Evolutionary conservation across 441 rosid species (phyloP).

Genomic region (Brassica balearica): DNA sequence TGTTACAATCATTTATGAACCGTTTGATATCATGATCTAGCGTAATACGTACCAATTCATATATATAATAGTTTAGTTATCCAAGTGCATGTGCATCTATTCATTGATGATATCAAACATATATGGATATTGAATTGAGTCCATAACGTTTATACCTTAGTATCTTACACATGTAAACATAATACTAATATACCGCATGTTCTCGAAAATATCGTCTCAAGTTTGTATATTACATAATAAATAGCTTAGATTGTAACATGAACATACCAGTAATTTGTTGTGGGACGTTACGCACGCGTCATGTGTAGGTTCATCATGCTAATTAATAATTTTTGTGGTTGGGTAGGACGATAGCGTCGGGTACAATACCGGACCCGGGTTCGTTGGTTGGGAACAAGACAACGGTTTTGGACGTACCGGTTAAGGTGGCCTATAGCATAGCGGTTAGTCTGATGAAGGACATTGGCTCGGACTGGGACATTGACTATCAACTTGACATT

Average conservation of each 20-base stretch:
- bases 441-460: conserved; percentile 71
- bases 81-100: too few relatives aligned
- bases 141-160: not conserved
- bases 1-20: not conserved
- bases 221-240: not conserved
- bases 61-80: not conserved
- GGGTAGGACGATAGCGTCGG: conserved; percentile 60
- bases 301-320: not conserved
- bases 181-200: not conserved
- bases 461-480: conserved; percentile 82
- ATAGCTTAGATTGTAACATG: not conserved
- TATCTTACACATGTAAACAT: not conserved
- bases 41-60: not conserved
- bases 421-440: conserved; percentile 75
- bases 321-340: conserved; percentile 5
- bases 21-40: not conserved
- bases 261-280: not conserved
- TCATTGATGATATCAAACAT: too few relatives aligned
- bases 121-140: not conserved
- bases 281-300: not conserved
- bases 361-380: conserved; percentile 89
- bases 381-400: conserved; percentile 68
- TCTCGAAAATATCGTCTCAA: not conserved
- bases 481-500: conserved; percentile 76
- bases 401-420: conserved; percentile 64